A percentile compares a stretch with the other conserved stretches of the same genome.
Evolutionary conservation across 1,284 basidiomycete species (phyloP).

Genomic region (Moniliella sp.): DNA sequence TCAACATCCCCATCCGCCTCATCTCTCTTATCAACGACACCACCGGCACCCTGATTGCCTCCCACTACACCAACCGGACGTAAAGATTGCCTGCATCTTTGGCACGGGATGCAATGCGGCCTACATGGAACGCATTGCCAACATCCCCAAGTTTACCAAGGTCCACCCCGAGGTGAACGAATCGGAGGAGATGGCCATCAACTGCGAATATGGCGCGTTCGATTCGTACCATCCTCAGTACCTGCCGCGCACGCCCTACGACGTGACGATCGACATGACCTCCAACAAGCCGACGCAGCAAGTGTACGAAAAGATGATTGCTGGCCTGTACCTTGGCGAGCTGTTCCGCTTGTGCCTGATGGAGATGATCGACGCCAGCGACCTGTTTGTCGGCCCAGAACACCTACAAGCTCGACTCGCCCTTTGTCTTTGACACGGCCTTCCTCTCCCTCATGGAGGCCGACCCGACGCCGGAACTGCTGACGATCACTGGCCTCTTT

Average conservation of each 20-base stretch:
- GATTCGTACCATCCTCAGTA: constrained; percentile 88
- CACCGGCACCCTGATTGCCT: constrained; percentile 85
- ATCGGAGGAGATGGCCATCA: constrained; percentile 73
- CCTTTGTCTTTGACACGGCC: constrained; percentile 82
- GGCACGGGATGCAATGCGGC: constrained; percentile 97
- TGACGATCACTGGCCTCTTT: constrained; percentile 89
- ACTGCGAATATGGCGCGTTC: constrained; percentile 91
- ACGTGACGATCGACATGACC: constrained; percentile 67
- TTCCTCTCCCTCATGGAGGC: constrained; percentile 90
- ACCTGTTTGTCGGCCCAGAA: constrained; percentile 85
- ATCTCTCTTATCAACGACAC: no score
- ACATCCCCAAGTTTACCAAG: constrained; percentile 52
- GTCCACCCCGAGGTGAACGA: constrained; percentile 47
- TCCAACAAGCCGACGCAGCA: constrained; percentile 99
- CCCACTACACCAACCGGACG: constrained; percentile 57
- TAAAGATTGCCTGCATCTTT: constrained; percentile 84
- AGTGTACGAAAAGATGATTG: constrained; percentile 90
- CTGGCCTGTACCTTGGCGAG: constrained; percentile 88
- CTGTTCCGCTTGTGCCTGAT: constrained; percentile 77
- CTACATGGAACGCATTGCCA: constrained; percentile 55
- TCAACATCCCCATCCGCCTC: no score
- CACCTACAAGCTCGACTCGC: constrained; percentile 84
- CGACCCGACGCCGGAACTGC: constrained; percentile 90
- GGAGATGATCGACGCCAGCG: constrained; percentile 87
- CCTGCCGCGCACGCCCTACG: constrained; percentile 74